Conservation (phyloP, 495 filamentous ascomycete genomes). For the Annulohypoxylon nitens region DNA sequence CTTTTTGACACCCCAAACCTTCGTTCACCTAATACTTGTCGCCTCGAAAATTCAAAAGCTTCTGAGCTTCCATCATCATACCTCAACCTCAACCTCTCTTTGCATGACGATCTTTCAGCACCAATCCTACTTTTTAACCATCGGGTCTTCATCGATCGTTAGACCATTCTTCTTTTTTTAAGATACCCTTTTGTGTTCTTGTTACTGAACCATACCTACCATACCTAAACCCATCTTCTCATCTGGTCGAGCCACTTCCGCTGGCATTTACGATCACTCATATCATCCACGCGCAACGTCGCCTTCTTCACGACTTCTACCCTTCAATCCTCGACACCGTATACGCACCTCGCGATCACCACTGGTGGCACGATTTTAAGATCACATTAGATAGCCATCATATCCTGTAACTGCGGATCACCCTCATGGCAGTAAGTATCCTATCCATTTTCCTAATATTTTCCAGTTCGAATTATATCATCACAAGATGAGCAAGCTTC, state of each 20-base stretch:
- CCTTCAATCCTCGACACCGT: not conserved
- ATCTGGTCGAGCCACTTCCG: conserved; percentile 37
- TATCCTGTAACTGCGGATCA: not conserved
- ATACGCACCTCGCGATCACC: conserved; percentile 5
- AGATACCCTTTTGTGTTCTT: conserved; percentile 41
- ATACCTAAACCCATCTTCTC: conserved; percentile 1
- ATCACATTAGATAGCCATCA: not conserved
- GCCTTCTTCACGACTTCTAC: not conserved
- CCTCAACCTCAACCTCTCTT: not conserved
- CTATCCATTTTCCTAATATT: not conserved
- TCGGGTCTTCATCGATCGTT: conserved; percentile 1
- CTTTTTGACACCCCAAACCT: conserved; percentile 45
- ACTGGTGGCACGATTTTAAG: not conserved
- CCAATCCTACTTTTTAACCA: not conserved
- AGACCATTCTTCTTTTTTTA: conserved; percentile 36
- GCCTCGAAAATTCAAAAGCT: conserved; percentile 40
- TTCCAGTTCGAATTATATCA: conserved; percentile 6
- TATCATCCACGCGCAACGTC: conserved; percentile 29
- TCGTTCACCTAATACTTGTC: conserved; percentile 30
- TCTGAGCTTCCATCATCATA: conserved; percentile 20
- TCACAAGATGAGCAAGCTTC: conserved; percentile 13
- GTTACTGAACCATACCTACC: conserved; percentile 22
- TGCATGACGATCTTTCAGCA: conserved; percentile 18
- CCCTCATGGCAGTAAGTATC: conserved; percentile 41
- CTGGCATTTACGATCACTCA: conserved; percentile 18